Evolutionary conservation across 345 rosid species (phyloP).

Genomic region (Sisymbrium altissimum): DNA sequence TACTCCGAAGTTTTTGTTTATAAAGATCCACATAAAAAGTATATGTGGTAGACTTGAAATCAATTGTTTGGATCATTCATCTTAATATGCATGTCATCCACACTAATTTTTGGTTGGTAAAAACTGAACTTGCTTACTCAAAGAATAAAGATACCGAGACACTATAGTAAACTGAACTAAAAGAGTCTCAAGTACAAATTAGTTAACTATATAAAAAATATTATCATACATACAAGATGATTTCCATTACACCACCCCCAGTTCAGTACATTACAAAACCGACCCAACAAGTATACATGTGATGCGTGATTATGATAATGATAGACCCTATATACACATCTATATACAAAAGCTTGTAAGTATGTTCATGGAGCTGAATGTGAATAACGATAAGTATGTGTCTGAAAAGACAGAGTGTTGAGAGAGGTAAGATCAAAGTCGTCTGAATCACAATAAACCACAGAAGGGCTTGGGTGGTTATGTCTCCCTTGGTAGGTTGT

Average conservation of each 20-base stretch:
- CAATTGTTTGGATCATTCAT: not conserved
- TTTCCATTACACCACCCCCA: not conserved
- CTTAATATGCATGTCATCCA: not conserved
- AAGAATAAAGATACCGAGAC: not conserved
- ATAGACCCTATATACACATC: constrained; percentile 1
- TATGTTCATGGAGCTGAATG: constrained; percentile 23
- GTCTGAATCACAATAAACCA: constrained; percentile 32
- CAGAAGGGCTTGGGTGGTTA: constrained; percentile 48
- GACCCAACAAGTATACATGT: constrained; percentile 11
- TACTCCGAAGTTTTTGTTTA: not conserved
- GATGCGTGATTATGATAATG: not conserved
- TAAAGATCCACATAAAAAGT: not conserved
- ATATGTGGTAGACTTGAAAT: not conserved
- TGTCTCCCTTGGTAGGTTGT: constrained; percentile 85
- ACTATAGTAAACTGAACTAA: not conserved
- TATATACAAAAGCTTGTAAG: not conserved
- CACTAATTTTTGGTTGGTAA: not conserved
- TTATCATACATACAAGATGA: constrained; percentile 6
- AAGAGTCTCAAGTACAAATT: not conserved
- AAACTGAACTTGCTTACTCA: not conserved
- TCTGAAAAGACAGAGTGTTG: constrained; percentile 26
- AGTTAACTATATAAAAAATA: not conserved
- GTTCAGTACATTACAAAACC: constrained; percentile 17
- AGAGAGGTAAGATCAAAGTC: constrained; percentile 17
- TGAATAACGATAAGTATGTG: constrained; percentile 3